These are phyloP conservation scores for Lentinus brumalis DNA, from an alignment of 768 basidiomycete species.

Conservation along the genomic window DNA sequence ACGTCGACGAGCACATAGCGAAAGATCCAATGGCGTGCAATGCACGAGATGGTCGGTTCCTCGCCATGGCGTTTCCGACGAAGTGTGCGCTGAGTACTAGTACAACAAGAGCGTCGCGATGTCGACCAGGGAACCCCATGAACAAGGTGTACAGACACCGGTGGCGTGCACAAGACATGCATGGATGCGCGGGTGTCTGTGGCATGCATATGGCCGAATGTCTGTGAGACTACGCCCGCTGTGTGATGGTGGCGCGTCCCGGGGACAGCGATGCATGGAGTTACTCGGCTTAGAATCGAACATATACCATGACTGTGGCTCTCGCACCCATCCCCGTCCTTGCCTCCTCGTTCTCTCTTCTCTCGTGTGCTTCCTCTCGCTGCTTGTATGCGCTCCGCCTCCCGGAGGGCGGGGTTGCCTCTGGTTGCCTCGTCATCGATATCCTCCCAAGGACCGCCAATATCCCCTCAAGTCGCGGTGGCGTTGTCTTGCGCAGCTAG, in stretches of 20 bases:
- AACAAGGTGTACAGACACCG: not conserved
- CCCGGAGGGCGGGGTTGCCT: not conserved
- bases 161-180: not conserved
- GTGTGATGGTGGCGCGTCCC: constrained; percentile 17
- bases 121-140: too few relatives aligned
- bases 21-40: not conserved
- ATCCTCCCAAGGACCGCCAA: not conserved
- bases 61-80: too few relatives aligned
- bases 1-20: not conserved
- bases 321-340: not conserved
- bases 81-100: too few relatives aligned
- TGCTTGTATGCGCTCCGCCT: not conserved
- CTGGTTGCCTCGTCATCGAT: not conserved
- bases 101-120: too few relatives aligned
- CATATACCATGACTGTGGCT: constrained; percentile 7
- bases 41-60: not conserved
- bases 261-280: constrained; percentile 7
- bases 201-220: not conserved
- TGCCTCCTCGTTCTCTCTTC: not conserved
- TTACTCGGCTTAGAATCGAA: constrained; percentile 15
- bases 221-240: not conserved
- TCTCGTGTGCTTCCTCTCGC: not conserved
- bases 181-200: not conserved
- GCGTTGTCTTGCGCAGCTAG: not conserved
- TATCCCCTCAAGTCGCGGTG: not conserved